phyloP scores from a whole-genome alignment of 139 green algal genomes.

The Eudorina sp. region DNA sequence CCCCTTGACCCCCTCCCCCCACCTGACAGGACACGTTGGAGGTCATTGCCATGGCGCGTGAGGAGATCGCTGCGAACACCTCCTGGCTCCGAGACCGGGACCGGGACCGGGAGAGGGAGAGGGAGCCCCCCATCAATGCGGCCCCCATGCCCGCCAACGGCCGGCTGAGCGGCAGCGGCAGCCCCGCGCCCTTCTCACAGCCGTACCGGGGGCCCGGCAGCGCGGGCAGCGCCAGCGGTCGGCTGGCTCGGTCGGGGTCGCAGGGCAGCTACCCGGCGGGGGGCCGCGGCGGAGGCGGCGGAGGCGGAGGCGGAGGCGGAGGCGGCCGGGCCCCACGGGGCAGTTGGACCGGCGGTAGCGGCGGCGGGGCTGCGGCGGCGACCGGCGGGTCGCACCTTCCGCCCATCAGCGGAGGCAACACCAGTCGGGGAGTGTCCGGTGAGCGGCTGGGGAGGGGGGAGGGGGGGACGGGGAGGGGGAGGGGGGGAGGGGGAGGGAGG shows the following conservation, averaged over 20 bases:
- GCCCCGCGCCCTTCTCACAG: too few species aligned
- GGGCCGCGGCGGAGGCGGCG: background rate
- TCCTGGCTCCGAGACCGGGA: background rate
- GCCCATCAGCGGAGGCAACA: background rate
- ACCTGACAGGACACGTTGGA: slow-evolving; percentile 25
- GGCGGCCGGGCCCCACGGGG: background rate
- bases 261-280: background rate
- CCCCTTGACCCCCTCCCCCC: too few species aligned
- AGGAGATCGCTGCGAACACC: slow-evolving; percentile 1
- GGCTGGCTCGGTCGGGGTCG: background rate
- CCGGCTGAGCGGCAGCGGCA: too few species aligned
- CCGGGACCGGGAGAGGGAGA: background rate
- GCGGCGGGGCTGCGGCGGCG: background rate
- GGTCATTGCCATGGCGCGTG: slow-evolving; percentile 31
- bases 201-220: background rate
- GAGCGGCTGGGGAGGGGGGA: too few species aligned
- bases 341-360: background rate
- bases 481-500: too few species aligned
- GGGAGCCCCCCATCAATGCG: too few species aligned
- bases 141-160: too few species aligned
- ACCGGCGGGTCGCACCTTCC: background rate
- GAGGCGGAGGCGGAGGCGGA: background rate
- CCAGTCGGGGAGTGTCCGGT: too few species aligned
- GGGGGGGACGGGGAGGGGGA: too few species aligned
- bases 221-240: background rate